Evolutionary conservation across 1,284 basidiomycete genomes (phyloP).

Genomic region (Cutaneotrichosporon sp.): DNA sequence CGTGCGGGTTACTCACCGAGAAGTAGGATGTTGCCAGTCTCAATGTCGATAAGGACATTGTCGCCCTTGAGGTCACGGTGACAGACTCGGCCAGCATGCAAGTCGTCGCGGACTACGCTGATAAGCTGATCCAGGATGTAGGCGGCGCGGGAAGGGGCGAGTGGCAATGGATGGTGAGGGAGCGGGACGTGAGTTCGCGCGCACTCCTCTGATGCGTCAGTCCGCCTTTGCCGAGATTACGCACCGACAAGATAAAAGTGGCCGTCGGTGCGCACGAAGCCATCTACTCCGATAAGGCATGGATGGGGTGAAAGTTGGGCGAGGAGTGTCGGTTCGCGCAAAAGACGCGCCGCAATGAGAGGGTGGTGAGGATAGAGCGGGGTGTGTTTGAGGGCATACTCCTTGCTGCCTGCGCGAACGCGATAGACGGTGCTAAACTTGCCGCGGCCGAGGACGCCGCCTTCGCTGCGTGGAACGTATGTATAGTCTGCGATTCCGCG

Average conservation of each 20-base stretch:
- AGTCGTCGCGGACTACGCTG: conserved; percentile 56
- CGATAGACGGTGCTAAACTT: conserved; percentile 57
- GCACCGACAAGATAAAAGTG: conserved; percentile 61
- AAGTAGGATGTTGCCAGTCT: conserved; percentile 52
- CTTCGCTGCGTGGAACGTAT: conserved; percentile 36
- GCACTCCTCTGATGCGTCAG: conserved; percentile 36
- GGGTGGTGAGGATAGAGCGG: conserved; percentile 61
- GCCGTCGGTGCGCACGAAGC: conserved; percentile 58
- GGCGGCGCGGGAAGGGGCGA: conserved; percentile 55
- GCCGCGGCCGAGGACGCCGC: conserved; percentile 54
- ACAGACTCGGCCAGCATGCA: conserved; percentile 58
- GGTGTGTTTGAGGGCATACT: conserved; percentile 61
- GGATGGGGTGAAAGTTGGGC: conserved; percentile 59
- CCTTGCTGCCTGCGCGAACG: conserved; percentile 22
- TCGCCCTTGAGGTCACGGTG: conserved; percentile 60
- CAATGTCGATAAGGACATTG: conserved; percentile 48
- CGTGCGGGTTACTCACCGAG: conserved; percentile 43
- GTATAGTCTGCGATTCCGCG: conserved; percentile 54
- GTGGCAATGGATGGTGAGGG: conserved; percentile 33
- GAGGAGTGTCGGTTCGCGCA: conserved; percentile 59
- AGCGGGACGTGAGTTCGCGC: conserved; percentile 37
- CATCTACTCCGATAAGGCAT: conserved; percentile 58
- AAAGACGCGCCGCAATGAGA: conserved; percentile 58
- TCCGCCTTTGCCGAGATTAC: conserved; percentile 28
- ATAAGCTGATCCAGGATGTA: conserved; percentile 60